Conservation (phyloP, 768 basidiomycete genomes). For the Suillus paluster region DNA sequence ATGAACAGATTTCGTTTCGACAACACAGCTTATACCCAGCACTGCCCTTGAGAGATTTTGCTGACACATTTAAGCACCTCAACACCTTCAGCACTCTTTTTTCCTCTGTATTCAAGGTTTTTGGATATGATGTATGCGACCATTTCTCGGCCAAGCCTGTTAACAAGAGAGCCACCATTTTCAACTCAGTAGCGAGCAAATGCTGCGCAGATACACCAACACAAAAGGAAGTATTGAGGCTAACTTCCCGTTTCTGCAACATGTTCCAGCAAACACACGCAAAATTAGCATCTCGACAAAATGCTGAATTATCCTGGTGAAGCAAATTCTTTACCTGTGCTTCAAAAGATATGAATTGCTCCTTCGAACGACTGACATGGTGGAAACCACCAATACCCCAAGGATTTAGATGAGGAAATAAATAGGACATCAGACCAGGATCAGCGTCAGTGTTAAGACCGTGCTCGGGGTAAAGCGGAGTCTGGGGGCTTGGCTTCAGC, state of each 20-base stretch:
- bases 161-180: neutral
- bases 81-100: no score
- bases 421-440: conserved; percentile 4
- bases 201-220: conserved; percentile 1
- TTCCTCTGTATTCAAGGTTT: neutral
- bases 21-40: neutral
- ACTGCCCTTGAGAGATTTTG: neutral
- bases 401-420: conserved; percentile 13
- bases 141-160: neutral
- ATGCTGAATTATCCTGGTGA: neutral
- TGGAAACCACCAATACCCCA: conserved; percentile 8
- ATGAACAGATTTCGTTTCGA: neutral
- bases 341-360: neutral
- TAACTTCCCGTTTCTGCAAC: conserved; percentile 16
- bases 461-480: no score
- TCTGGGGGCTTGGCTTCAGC: no score
- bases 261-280: conserved; percentile 12
- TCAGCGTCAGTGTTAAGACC: no score
- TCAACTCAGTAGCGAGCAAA: neutral
- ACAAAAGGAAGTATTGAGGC: neutral
- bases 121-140: accelerated
- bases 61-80: no score
- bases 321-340: neutral
- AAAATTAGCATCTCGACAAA: neutral
- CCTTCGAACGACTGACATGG: neutral